Conservation (phyloP, 2,329 filamentous ascomycete genomes). For the Epichloe glyceriae region DNA sequence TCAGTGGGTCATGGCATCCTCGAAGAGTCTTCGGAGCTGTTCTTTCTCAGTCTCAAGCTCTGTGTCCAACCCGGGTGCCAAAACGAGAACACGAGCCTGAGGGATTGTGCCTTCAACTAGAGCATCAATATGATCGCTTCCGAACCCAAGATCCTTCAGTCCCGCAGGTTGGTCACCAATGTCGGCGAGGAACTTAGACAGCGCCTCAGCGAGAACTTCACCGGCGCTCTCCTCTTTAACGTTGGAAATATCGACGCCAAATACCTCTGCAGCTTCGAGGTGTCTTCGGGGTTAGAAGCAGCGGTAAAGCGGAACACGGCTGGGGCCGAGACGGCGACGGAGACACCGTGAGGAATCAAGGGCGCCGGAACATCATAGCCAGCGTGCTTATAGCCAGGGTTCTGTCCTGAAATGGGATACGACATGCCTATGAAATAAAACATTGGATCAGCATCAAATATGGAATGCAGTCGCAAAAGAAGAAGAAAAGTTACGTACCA, state of each 20-base stretch:
- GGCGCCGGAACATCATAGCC: slow-evolving; percentile 69
- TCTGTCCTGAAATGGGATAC: slow-evolving; percentile 92
- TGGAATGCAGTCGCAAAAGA: background rate
- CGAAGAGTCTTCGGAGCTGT: slow-evolving; percentile 57
- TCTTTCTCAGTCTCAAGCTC: slow-evolving; percentile 60
- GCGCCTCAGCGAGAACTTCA: slow-evolving; percentile 71
- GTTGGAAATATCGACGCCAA: slow-evolving; percentile 78
- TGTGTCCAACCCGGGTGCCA: slow-evolving; percentile 68
- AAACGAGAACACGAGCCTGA: slow-evolving; percentile 77
- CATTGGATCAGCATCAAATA: background rate
- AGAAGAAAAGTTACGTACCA: slow-evolving; percentile 25
- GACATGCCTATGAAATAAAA: slow-evolving; percentile 58
- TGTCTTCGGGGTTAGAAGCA: slow-evolving; percentile 83
- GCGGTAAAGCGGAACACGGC: slow-evolving; percentile 91
- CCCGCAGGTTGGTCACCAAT: slow-evolving; percentile 87
- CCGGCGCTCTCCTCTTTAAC: slow-evolving; percentile 85
- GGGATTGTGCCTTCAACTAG: slow-evolving; percentile 92
- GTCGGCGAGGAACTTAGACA: slow-evolving; percentile 66
- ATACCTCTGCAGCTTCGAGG: slow-evolving; percentile 74
- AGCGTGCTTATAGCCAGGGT: slow-evolving; percentile 72
- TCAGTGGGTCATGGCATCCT: slow-evolving; percentile 36
- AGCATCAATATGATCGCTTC: slow-evolving; percentile 57
- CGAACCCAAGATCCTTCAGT: slow-evolving; percentile 72
- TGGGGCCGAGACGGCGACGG: slow-evolving; percentile 83
- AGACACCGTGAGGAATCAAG: slow-evolving; percentile 92